Percentiles rank a stretch among this genome's conserved stretches.
These are phyloP conservation scores for Cystofilobasidium macerans DNA, from an alignment of 768 basidiomycete genomes.

Conservation along the genomic window DNA sequence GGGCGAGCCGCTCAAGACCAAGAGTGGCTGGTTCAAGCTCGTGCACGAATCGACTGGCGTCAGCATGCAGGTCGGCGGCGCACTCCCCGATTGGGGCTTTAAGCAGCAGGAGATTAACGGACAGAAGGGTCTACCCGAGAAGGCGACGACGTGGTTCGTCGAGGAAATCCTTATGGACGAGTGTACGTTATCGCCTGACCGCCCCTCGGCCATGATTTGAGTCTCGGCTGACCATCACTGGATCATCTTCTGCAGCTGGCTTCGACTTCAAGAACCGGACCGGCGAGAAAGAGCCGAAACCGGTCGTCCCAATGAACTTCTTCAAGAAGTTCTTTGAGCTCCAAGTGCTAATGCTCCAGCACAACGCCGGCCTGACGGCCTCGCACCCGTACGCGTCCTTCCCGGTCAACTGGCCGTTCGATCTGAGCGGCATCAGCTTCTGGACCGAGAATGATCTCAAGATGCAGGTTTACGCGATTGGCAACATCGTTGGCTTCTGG, in stretches of 20 bases:
- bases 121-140: slow-evolving; percentile 75
- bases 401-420: slow-evolving; percentile 99
- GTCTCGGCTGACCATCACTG: not conserved
- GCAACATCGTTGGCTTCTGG: slow-evolving; percentile 94
- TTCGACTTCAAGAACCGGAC: slow-evolving; percentile 48
- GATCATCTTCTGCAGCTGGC: not conserved
- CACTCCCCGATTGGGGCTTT: slow-evolving; percentile 91
- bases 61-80: slow-evolving; percentile 80
- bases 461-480: slow-evolving; percentile 91
- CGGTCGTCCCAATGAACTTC: slow-evolving; percentile 75
- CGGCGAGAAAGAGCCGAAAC: slow-evolving; percentile 48
- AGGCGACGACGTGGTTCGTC: slow-evolving; percentile 75
- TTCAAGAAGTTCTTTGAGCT: slow-evolving; percentile 90
- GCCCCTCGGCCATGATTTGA: no score
- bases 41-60: slow-evolving; percentile 82
- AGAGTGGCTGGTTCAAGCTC: slow-evolving; percentile 83
- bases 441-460: slow-evolving; percentile 74
- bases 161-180: slow-evolving; percentile 68
- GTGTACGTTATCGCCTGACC: slow-evolving; percentile 44
- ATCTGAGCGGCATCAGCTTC: slow-evolving; percentile 90
- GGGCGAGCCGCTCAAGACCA: slow-evolving; percentile 81
- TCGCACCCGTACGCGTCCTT: slow-evolving; percentile 90
- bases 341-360: slow-evolving; percentile 90
- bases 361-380: slow-evolving; percentile 97
- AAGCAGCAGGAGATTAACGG: slow-evolving; percentile 97